Evolutionary conservation across 306 rosid species (phyloP), one percentile per base, ranked within the genome.

Genomic region (Lathyrus oleraceus): DNA sequence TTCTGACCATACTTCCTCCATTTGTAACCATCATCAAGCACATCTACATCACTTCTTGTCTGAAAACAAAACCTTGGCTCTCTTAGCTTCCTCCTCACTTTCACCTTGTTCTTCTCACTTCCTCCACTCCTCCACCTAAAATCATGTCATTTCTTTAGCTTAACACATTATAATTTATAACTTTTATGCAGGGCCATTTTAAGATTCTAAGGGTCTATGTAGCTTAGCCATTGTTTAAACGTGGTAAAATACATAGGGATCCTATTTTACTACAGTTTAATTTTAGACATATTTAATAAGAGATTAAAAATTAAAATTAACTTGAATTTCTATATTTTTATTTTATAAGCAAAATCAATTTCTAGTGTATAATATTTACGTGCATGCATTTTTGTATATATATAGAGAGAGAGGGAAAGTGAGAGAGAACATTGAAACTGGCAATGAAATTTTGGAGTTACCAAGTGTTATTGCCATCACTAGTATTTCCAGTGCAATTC

Each of bases 1-100:
- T 94, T 94, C 74, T 90, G 98, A 44, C 98, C 98, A 69, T 94
- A 94, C 76, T 94, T 94, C 84, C 98, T 85, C 98, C 98, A 94
- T 82, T 94, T 94, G 74, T 94, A 94, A 44, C 98, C 98, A 85
- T 94, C 98, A 85, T 94, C 98, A 79, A 94, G 96, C 8, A 94
- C 98, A 83, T 94, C 98, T n/a, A 94, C 94, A 61, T 94, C 98
- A 70, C 98, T 94, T 78, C 97, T 88, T 35, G 97, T 94, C 76
- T 94, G 98, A 82, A 94, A 94, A 79, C 98, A 94, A 80, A 94
- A 94, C 78, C 98, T 79, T 72, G 98, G 98, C 53, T 90, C 98
- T 67, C 98, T 90, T 48, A 94, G 85, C 87, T 94, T 90, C 82
- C 98, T 90, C 81, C 98, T 85, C 68, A 90, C 90, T 76, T 90